These are phyloP conservation scores for Mycena sanguinolenta DNA, from an alignment of 768 basidiomycete genomes.

Conservation along the genomic window DNA sequence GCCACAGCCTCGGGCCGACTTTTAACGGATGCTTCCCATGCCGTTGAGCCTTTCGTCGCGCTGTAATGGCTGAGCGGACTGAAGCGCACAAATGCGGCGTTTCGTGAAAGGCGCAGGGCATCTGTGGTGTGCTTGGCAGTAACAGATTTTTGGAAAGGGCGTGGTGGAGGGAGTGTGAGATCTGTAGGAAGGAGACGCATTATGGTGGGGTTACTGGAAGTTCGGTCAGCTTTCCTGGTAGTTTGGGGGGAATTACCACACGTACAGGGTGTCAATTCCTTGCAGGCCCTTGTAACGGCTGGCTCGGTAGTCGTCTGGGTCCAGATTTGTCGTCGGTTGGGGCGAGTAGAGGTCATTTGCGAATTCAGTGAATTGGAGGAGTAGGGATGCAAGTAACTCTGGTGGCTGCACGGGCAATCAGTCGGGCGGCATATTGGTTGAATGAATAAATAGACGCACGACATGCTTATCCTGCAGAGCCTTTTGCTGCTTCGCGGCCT, in stretches of 20 bases:
- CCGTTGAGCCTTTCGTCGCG: slow-evolving; percentile 77
- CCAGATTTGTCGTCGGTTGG: slow-evolving; percentile 20
- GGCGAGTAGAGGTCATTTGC: slow-evolving; percentile 67
- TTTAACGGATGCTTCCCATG: slow-evolving; percentile 82
- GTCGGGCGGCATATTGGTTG: slow-evolving; percentile 25
- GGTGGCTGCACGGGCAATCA: slow-evolving; percentile 65
- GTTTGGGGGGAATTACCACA: slow-evolving; percentile 33
- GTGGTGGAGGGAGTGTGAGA: slow-evolving; percentile 61
- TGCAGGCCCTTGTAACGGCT: slow-evolving; percentile 59
- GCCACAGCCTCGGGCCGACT: slow-evolving; percentile 59
- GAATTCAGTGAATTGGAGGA: slow-evolving; percentile 67
- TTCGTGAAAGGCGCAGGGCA: slow-evolving; percentile 74
- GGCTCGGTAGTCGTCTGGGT: slow-evolving; percentile 45
- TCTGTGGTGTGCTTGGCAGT: slow-evolving; percentile 71
- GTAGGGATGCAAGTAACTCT: slow-evolving; percentile 70
- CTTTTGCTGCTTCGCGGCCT: slow-evolving; percentile 68
- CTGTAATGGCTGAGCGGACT: slow-evolving; percentile 82
- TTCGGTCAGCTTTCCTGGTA: neutral
- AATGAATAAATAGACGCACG: slow-evolving; percentile 59
- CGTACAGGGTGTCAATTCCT: slow-evolving; percentile 74
- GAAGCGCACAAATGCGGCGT: slow-evolving; percentile 61
- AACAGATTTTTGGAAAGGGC: slow-evolving; percentile 68
- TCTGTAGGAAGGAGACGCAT: slow-evolving; percentile 65
- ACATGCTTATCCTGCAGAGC: slow-evolving; percentile 72
- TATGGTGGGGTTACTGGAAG: slow-evolving; percentile 54